phyloP scores from a whole-genome alignment of 75 land plant genomes.

The Pinus albicaulis region DNA sequence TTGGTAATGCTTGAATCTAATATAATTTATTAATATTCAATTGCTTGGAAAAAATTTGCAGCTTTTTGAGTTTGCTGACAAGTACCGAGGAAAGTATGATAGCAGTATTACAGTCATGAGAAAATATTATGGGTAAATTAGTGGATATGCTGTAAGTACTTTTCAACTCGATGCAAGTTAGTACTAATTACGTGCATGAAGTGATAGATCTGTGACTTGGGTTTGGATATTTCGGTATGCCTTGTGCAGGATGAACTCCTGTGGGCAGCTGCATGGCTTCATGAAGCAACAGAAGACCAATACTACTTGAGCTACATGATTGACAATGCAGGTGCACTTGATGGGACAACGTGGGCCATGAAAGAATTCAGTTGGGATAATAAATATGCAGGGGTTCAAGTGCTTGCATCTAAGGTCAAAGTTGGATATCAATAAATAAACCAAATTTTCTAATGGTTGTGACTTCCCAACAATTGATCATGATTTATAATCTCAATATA shows the following conservation, averaged over 20 bases:
- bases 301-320: constrained; percentile 38
- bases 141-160: constrained; percentile 44
- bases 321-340: constrained; percentile 33
- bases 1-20: constrained; percentile 20
- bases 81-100: constrained; percentile 77
- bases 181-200: too few relatives aligned
- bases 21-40: constrained; percentile 3
- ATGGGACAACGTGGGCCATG: constrained; percentile 60
- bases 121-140: constrained; percentile 49
- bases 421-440: neutral
- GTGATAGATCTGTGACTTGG: too few relatives aligned
- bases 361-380: constrained; percentile 61
- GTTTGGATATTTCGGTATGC: neutral
- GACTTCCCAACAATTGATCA: neutral
- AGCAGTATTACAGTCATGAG: constrained; percentile 45
- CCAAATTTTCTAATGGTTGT: neutral
- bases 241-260: constrained; percentile 53
- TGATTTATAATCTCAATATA: neutral
- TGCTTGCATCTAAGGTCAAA: constrained; percentile 50
- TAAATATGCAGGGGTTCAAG: constrained; percentile 64
- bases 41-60: constrained; percentile 23
- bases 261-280: constrained; percentile 67
- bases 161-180: neutral
- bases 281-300: constrained; percentile 41
- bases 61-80: constrained; percentile 91